These are phyloP conservation scores for Pichia nakasei DNA, from an alignment of 805 yeast species.

Conservation along the genomic window DNA sequence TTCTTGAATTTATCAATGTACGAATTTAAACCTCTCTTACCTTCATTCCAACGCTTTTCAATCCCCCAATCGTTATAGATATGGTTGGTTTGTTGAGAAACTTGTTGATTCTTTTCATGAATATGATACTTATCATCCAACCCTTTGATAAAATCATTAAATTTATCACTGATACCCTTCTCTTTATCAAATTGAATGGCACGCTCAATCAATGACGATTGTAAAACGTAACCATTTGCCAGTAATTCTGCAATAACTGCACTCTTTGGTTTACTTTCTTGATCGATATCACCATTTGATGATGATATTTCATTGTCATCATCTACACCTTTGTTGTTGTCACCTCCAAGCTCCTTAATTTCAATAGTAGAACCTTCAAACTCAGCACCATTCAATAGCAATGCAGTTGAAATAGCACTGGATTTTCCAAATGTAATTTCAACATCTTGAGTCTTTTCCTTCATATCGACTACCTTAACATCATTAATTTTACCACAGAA, in stretches of 20 bases:
- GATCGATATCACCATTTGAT: conserved; percentile 36
- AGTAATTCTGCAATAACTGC: conserved; percentile 70
- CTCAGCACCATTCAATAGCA: conserved; percentile 65
- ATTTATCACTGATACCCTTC: conserved; percentile 50
- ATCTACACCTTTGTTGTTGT: conserved; percentile 11
- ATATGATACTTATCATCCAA: conserved; percentile 57
- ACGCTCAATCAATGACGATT: conserved; percentile 51
- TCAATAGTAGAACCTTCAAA: conserved; percentile 49
- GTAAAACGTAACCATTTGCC: conserved; percentile 61
- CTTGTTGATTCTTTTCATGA: conserved; percentile 36
- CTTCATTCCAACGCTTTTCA: conserved; percentile 30
- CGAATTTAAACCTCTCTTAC: conserved; percentile 31
- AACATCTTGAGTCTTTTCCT: conserved; percentile 31
- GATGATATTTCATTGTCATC: conserved; percentile 12
- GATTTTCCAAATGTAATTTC: conserved; percentile 46
- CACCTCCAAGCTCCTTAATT: conserved; percentile 26
- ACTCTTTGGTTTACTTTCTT: conserved; percentile 70
- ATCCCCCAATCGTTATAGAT: conserved; percentile 34
- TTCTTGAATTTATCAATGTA: conserved; percentile 40
- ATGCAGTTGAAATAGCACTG: conserved; percentile 62
- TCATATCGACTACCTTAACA: conserved; percentile 25
- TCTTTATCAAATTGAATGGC: conserved; percentile 58
- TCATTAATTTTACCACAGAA: conserved; percentile 56
- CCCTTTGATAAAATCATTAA: conserved; percentile 44
- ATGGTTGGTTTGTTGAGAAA: conserved; percentile 6